Evolutionary conservation across 495 filamentous ascomycete species (phyloP).

Genomic region (Neurospora discreta): DNA sequence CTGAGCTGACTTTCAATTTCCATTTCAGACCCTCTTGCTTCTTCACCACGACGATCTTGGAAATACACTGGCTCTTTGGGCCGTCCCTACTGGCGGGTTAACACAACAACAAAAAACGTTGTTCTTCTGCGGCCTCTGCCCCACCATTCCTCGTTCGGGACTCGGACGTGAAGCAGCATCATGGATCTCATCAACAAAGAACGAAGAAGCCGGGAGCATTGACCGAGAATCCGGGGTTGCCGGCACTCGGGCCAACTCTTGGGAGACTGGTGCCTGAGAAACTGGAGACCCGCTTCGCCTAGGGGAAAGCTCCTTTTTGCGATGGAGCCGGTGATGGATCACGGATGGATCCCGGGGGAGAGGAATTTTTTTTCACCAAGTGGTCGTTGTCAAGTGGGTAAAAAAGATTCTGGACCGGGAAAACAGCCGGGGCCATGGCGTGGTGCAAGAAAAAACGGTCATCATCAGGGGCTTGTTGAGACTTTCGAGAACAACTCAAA

Average conservation of each 20-base stretch:
- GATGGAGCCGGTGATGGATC: not conserved
- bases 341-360: not conserved
- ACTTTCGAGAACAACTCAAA: not conserved
- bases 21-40: not conserved
- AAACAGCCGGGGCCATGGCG: not conserved
- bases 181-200: not conserved
- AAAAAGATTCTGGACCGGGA: not conserved
- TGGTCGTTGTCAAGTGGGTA: not conserved
- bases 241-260: not conserved
- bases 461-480: not conserved
- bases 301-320: not conserved
- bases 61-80: not conserved
- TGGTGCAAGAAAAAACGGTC: not conserved
- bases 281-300: not conserved
- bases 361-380: not conserved
- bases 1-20: not conserved
- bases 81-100: not conserved
- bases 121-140: too few relatives aligned
- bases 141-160: not conserved
- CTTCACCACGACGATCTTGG: not conserved
- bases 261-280: not conserved
- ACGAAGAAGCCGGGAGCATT: not conserved
- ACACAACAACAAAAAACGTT: not conserved
- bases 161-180: not conserved
- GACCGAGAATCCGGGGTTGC: not conserved